Evolutionary conservation across 1,139 yeast genomes (phyloP).

Genomic region (Kluyveromyces marxianus): DNA sequence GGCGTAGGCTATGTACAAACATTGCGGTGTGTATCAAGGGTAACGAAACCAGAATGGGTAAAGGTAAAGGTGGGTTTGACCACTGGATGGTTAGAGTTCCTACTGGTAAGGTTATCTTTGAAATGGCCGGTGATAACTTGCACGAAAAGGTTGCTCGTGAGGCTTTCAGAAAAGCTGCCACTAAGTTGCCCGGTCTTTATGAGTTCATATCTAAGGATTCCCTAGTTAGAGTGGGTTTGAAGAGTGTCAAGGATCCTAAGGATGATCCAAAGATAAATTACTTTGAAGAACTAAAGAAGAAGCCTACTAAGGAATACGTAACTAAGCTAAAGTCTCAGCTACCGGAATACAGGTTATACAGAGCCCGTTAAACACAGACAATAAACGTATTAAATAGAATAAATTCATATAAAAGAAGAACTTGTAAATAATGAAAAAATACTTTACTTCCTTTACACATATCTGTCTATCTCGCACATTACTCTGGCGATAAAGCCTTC

Average conservation of each 20-base stretch:
- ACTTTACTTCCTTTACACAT: not conserved
- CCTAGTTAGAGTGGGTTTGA: slow-evolving; percentile 67
- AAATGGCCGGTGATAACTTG: slow-evolving; percentile 59
- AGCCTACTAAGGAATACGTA: slow-evolving; percentile 60
- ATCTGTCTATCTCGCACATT: slow-evolving; percentile 40
- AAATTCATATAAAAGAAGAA: not conserved
- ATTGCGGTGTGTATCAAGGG: slow-evolving; percentile 94
- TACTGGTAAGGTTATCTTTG: slow-evolving; percentile 88
- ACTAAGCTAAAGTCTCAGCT: slow-evolving; percentile 44
- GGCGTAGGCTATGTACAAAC: slow-evolving; percentile 77
- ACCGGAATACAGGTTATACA: slow-evolving; percentile 43
- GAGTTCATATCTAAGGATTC: slow-evolving; percentile 71
- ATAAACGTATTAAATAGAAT: slow-evolving; percentile 5
- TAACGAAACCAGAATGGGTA: slow-evolving; percentile 99
- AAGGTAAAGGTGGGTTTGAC: slow-evolving; percentile 96
- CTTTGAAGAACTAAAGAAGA: slow-evolving; percentile 44
- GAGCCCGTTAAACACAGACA: slow-evolving; percentile 43
- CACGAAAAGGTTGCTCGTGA: slow-evolving; percentile 90
- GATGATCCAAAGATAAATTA: slow-evolving; percentile 39
- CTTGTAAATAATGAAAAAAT: not conserved
- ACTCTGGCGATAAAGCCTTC: slow-evolving; percentile 90
- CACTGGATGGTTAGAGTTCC: slow-evolving; percentile 97
- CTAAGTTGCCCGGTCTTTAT: slow-evolving; percentile 85
- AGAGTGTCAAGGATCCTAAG: slow-evolving; percentile 38
- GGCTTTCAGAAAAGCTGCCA: slow-evolving; percentile 85